Base-by-base conservation (phyloP, 2,329 filamentous ascomycete genomes). In the Tricladium varicosporioides region DNA sequence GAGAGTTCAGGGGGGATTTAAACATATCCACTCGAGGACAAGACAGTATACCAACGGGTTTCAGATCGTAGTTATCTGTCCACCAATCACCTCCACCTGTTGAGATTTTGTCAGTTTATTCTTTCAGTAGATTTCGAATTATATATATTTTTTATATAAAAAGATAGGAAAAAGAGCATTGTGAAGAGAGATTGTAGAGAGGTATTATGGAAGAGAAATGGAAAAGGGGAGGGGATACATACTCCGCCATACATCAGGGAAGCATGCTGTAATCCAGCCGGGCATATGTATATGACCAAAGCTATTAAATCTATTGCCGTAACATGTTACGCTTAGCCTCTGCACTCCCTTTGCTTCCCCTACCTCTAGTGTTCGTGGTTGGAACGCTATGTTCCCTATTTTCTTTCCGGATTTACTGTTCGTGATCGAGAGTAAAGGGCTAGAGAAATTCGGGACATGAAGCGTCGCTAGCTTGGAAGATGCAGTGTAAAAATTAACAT, bases 221-320 rank as follows among this genome's bases (percentile, higher is more conserved):
- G 43, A 18, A 22, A 47, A 18, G 16, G n/a, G 27, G 14, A 48
- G 14, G 48, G 11, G 47, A 27, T 14, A 65, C 60, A 48, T 55
- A 65, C 63, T 65, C 57, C 65, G 61, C 59, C 63, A 68, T 11
- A 60, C 56, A 46, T 64, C 61, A 1, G 66, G 66, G 5, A 49
- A 57, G 54, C 63, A 67, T 32, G 56, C 50, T 11, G 60, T 64
- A 22, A 63, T 54, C 19, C 62, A 62, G 45, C 64, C 64, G 2
- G 59, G 53, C 2, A 66, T 31, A 57, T 70, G 67, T 7, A 70
- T 53, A 46, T 65, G 64, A 3, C 66, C 66, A 54, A 70, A 70
- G n/a, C 60, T 52, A 54, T 70, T 68, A 43, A 66, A 64, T 7
- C 67, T 58, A 57, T 70, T 70, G 1, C 67, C 68, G 58, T 62